Conservation (phyloP, 495 filamentous ascomycete genomes). For the Rusavskia elegans region DNA sequence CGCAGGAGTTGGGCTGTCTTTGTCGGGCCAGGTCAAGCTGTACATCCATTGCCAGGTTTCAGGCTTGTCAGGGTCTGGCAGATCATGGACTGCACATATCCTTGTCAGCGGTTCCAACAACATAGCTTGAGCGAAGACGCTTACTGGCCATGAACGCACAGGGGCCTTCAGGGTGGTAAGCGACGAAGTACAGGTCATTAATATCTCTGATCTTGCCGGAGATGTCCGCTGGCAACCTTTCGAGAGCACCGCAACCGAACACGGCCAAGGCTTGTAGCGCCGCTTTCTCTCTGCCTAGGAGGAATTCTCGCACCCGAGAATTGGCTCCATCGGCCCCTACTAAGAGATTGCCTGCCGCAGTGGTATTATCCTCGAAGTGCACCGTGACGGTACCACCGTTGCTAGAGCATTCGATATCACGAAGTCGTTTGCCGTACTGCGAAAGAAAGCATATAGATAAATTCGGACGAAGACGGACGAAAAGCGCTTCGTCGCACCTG, state of each 20-base stretch:
- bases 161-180: slow-evolving; percentile 1
- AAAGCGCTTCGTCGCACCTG: slow-evolving; percentile 12
- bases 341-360: slow-evolving; percentile 18
- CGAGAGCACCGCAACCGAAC: not conserved
- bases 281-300: slow-evolving; percentile 15
- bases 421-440: slow-evolving; percentile 14
- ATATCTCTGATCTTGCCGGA: not conserved
- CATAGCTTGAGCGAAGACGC: not conserved
- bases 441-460: too few species aligned
- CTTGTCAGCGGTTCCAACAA: too few species aligned
- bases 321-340: slow-evolving; percentile 28
- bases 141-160: slow-evolving; percentile 3
- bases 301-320: slow-evolving; percentile 20
- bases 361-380: slow-evolving; percentile 24
- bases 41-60: slow-evolving; percentile 26
- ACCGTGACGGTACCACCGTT: slow-evolving; percentile 17
- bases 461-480: too few species aligned
- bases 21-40: not conserved
- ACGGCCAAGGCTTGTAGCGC: slow-evolving; percentile 1
- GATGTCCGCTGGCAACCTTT: not conserved
- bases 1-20: not conserved
- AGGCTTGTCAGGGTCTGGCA: slow-evolving; percentile 18
- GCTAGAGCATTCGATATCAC: slow-evolving; percentile 6
- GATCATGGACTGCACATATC: slow-evolving; percentile 20
- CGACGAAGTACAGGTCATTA: not conserved